A percentile compares a stretch with the other conserved stretches of the same genome.
Evolutionary conservation across 2,329 filamentous ascomycete genomes (phyloP).

Genomic region (Amesomyces nigricolor): DNA sequence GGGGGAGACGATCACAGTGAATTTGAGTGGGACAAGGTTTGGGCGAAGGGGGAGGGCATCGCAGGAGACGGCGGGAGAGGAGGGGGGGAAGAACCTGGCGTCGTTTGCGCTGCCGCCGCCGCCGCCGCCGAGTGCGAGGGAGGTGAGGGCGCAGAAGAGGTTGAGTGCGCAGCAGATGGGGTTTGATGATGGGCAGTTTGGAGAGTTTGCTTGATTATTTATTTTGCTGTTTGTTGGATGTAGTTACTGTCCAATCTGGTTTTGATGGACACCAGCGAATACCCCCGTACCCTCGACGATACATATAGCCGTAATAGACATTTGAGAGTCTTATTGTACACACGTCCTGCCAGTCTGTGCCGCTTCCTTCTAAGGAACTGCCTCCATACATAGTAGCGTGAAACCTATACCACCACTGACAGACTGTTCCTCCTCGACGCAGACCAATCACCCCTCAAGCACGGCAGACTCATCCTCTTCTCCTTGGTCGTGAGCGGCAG

Average conservation of each 20-base stretch:
- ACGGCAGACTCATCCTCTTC: slow-evolving; percentile 33
- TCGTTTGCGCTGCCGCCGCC: slow-evolving; percentile 73
- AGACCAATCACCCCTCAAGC: slow-evolving; percentile 29
- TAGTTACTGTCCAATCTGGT: background rate
- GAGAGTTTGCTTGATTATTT: slow-evolving; percentile 63
- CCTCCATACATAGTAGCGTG: background rate
- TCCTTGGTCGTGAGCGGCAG: slow-evolving; percentile 14
- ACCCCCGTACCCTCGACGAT: background rate
- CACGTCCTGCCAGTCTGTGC: background rate
- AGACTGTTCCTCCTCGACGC: slow-evolving; percentile 13
- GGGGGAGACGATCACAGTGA: slow-evolving; percentile 82
- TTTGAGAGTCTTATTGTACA: background rate
- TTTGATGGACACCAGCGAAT: background rate
- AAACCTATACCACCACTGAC: background rate
- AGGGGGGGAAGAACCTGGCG: slow-evolving; percentile 34
- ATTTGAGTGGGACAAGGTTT: slow-evolving; percentile 56
- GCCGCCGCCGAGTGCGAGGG: slow-evolving; percentile 59
- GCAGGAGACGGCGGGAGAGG: slow-evolving; percentile 24
- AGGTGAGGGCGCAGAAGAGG: slow-evolving; percentile 55
- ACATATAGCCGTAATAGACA: background rate
- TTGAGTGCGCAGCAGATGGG: slow-evolving; percentile 60
- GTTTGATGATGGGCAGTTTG: slow-evolving; percentile 84
- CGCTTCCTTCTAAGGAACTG: background rate
- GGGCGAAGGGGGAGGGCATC: slow-evolving; percentile 38
- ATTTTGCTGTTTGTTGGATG: background rate